phyloP scores from a whole-genome alignment of 2,329 filamentous ascomycete genomes.

The Amauroascus verrucosus region DNA sequence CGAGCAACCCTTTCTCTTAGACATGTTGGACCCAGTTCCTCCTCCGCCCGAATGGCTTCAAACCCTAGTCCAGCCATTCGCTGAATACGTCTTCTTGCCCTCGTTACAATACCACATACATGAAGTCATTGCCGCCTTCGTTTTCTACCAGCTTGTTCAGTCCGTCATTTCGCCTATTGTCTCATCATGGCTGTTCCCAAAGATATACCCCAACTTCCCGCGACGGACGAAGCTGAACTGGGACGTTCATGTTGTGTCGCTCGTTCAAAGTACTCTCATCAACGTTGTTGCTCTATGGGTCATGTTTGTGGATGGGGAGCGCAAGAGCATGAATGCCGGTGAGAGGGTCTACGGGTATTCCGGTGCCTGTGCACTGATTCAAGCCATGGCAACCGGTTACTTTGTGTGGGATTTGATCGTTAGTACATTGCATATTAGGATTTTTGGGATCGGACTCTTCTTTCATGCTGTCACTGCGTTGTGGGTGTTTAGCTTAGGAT shows the following conservation, averaged over 20 bases:
- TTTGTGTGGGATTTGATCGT: slow-evolving; percentile 55
- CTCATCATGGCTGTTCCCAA: slow-evolving; percentile 45
- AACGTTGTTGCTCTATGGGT: slow-evolving; percentile 48
- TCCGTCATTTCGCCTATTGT: slow-evolving; percentile 46
- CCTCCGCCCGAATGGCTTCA: slow-evolving; percentile 45
- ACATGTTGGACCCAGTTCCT: slow-evolving; percentile 38
- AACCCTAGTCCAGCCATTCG: slow-evolving; percentile 40
- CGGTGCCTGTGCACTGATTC: slow-evolving; percentile 48
- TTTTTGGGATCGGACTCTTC: slow-evolving; percentile 53
- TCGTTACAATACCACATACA: slow-evolving; percentile 52
- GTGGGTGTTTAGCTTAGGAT: slow-evolving; percentile 52
- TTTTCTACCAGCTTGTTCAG: slow-evolving; percentile 48
- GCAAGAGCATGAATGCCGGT: slow-evolving; percentile 42
- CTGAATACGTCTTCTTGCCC: slow-evolving; percentile 42
- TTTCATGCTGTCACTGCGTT: slow-evolving; percentile 53
- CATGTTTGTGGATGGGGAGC: slow-evolving; percentile 47
- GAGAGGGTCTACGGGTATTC: slow-evolving; percentile 53
- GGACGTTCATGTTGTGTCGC: slow-evolving; percentile 56
- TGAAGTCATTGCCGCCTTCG: slow-evolving; percentile 48
- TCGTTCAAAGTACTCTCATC: slow-evolving; percentile 50
- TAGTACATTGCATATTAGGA: slow-evolving; percentile 44
- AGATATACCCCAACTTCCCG: slow-evolving; percentile 45
- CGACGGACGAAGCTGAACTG: slow-evolving; percentile 52
- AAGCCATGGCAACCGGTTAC: slow-evolving; percentile 52
- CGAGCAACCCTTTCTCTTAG: background rate